phyloP scores from a whole-genome alignment of 2,329 filamentous ascomycete genomes.

The Botrytis hyacinthi region DNA sequence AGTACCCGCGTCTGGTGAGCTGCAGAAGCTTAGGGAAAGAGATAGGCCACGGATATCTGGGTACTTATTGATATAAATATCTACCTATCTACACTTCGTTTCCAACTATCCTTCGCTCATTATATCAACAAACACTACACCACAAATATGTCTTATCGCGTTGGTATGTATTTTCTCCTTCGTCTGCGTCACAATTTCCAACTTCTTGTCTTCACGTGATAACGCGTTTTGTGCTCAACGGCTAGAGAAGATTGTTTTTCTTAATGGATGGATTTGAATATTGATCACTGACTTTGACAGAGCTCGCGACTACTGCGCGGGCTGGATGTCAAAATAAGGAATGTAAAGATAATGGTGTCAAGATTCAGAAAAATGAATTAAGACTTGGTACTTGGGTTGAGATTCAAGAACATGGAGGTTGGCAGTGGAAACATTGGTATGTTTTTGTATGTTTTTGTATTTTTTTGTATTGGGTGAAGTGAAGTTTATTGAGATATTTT shows the following conservation, averaged over 20 bases:
- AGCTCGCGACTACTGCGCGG: slow-evolving; percentile 67
- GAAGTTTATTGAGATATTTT: not conserved
- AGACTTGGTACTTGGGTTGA: slow-evolving; percentile 74
- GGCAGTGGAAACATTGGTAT: slow-evolving; percentile 86
- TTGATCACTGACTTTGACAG: slow-evolving; percentile 45
- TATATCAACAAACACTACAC: not conserved
- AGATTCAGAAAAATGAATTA: slow-evolving; percentile 76
- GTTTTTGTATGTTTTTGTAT: slow-evolving; percentile 36
- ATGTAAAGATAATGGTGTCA: slow-evolving; percentile 68
- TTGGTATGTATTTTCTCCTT: slow-evolving; percentile 34
- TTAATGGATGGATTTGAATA: not conserved
- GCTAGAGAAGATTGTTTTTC: not conserved
- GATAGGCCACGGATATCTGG: too few relatives aligned
- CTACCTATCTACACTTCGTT: not conserved
- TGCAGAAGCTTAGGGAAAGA: not conserved
- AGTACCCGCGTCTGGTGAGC: not conserved
- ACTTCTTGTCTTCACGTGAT: slow-evolving; percentile 34
- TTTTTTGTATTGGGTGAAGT: not conserved
- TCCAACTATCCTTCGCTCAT: slow-evolving; percentile 11
- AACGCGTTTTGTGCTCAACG: not conserved
- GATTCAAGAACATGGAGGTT: slow-evolving; percentile 58
- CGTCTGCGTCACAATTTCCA: slow-evolving; percentile 14
- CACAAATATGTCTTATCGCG: slow-evolving; percentile 37
- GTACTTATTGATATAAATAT: not conserved
- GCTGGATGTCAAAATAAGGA: slow-evolving; percentile 68